phyloP scores from a whole-genome alignment of 176 grass and related monocot genomes.

The Areca catechu region DNA sequence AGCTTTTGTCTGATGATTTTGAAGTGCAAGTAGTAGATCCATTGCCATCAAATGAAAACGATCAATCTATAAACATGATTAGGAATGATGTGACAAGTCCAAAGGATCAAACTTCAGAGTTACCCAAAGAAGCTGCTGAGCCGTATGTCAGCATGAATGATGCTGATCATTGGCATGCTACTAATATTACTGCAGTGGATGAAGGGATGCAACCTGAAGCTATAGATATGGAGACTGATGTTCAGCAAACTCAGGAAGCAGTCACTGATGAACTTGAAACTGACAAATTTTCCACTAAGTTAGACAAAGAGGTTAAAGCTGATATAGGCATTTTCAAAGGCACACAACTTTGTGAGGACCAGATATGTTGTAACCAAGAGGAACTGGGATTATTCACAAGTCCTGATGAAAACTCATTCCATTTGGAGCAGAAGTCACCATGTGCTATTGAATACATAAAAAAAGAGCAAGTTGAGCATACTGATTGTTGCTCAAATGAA shows the following conservation, averaged over 20 bases:
- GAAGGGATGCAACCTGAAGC: slow-evolving; percentile 27
- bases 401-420: slow-evolving; percentile 13
- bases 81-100: slow-evolving; percentile 19
- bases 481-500: slow-evolving; percentile 18
- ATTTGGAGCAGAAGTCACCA: slow-evolving; percentile 14
- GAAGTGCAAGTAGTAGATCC: slow-evolving; percentile 36
- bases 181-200: slow-evolving; percentile 19
- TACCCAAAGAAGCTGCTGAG: slow-evolving; percentile 21
- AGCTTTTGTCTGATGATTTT: slow-evolving; percentile 59
- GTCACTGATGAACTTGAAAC: slow-evolving; percentile 15
- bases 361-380: slow-evolving; percentile 24
- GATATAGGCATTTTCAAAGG: slow-evolving; percentile 22
- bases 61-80: slow-evolving; percentile 18
- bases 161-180: slow-evolving; percentile 24
- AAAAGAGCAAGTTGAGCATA: slow-evolving; percentile 28
- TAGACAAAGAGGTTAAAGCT: slow-evolving; percentile 13
- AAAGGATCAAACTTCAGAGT: slow-evolving; percentile 28
- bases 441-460: slow-evolving; percentile 21
- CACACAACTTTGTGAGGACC: slow-evolving; percentile 15
- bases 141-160: slow-evolving; percentile 13
- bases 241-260: slow-evolving; percentile 10
- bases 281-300: slow-evolving; percentile 22
- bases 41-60: slow-evolving; percentile 14
- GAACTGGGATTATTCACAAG: slow-evolving; percentile 13
- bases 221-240: slow-evolving; percentile 23